phyloP scores from a whole-genome alignment of 257 asterid species.

The Echium plantagineum region DNA sequence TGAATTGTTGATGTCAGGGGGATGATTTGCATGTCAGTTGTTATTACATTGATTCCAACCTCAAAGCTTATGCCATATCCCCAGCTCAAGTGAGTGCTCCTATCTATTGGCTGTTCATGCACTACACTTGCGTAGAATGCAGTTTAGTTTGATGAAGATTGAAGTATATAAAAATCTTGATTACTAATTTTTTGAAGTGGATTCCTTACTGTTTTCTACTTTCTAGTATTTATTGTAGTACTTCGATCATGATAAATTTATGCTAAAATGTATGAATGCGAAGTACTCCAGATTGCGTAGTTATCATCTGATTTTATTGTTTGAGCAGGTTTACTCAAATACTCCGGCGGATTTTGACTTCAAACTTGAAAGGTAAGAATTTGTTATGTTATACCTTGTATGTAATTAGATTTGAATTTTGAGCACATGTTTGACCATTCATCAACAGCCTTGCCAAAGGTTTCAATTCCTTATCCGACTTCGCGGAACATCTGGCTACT shows the following conservation, averaged over 20 bases:
- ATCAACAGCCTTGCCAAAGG: conserved; percentile 77
- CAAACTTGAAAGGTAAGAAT: conserved; percentile 64
- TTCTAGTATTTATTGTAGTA: background rate
- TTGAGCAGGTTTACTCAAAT: conserved; percentile 53
- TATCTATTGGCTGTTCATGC: too few relatives aligned
- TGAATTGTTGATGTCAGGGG: conserved; percentile 35
- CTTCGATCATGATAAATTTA: background rate
- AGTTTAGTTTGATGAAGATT: background rate
- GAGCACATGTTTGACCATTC: conserved; percentile 4
- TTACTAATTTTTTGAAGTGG: too few relatives aligned
- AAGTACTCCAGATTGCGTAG: background rate
- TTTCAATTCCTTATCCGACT: conserved; percentile 53
- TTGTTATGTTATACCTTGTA: background rate
- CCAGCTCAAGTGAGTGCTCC: conserved; percentile 55
- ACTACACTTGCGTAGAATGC: too few relatives aligned
- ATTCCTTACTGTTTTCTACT: background rate
- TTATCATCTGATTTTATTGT: conserved; percentile 2
- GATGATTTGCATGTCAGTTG: conserved; percentile 70
- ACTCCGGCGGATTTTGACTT: conserved; percentile 89
- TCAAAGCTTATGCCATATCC: conserved; percentile 67
- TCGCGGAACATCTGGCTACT: conserved; percentile 55
- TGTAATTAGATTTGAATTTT: background rate
- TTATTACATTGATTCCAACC: conserved; percentile 60
- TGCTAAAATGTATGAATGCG: background rate
- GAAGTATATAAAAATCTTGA: background rate